Conservation (phyloP, 2,329 filamentous ascomycete genomes). For the Parastagonospora nodorum region DNA sequence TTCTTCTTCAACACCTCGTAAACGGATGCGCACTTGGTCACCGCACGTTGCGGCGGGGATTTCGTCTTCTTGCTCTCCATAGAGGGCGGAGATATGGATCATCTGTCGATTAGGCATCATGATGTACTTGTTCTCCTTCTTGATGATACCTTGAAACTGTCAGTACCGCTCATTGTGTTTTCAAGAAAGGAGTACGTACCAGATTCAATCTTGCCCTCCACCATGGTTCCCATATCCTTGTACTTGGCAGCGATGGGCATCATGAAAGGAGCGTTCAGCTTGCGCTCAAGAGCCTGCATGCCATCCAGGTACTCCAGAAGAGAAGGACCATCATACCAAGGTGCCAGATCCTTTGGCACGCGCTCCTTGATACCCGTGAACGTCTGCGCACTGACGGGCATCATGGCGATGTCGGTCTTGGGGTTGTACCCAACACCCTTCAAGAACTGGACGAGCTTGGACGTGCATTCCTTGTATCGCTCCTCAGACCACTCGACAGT, state of each 20-base stretch:
- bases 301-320: constrained; percentile 93
- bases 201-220: constrained; percentile 96
- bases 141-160: constrained; percentile 67
- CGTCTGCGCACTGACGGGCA: constrained; percentile 93
- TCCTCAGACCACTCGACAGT: constrained; percentile 96
- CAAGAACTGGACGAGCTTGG: constrained; percentile 84
- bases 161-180: neutral
- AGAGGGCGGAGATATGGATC: constrained; percentile 81
- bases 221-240: constrained; percentile 94
- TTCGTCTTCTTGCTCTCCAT: constrained; percentile 96
- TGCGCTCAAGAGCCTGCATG: constrained; percentile 92
- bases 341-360: constrained; percentile 70
- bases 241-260: constrained; percentile 98
- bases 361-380: constrained; percentile 87
- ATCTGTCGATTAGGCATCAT: constrained; percentile 96
- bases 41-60: constrained; percentile 80
- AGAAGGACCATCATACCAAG: constrained; percentile 89
- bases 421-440: constrained; percentile 93
- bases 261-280: constrained; percentile 98
- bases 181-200: constrained; percentile 42
- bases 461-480: constrained; percentile 89
- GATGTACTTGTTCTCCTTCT: constrained; percentile 82
- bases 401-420: constrained; percentile 91
- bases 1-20: constrained; percentile 96
- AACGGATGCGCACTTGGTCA: constrained; percentile 89